Base-by-base conservation (phyloP, 441 rosid genomes). In the Mallotus japonicus region DNA sequence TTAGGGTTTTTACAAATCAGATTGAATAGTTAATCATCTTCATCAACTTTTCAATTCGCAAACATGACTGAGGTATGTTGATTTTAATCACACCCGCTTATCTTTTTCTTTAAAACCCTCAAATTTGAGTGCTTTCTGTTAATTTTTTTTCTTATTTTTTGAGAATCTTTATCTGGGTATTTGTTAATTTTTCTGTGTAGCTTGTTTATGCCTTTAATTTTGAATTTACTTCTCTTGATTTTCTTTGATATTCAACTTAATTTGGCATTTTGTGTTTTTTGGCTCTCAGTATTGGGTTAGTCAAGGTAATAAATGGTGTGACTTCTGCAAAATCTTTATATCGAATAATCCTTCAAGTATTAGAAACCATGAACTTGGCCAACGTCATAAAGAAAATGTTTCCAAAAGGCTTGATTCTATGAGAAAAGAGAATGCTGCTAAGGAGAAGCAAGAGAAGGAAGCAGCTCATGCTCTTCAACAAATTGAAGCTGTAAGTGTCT, bases 271-370 rank as follows among this genome's bases (percentile, higher is more conserved):
- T 47, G 14, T 17, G 56, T 24, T 2, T 17, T 57, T 61, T 54
- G 20, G 66, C 5, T 50, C 1, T 44, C 46, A 5, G 32, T 56
- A 84, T 79, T 92, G 99, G 99, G 97, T 94, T 44, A 92, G 97
- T 70, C 97, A 94, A 79, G 97, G 97, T 22, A 94, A 94, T 62
- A 92, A 94, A 84, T 94, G 97, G 97, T 94, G 99, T 32, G 97
- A 95, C 55, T 88, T 89, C 84, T 95, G 99, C 87, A 95, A 94
- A 83, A 88, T 95, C 61, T 95, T 72, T 78, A 73, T 91, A 61
- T 83, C 97, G 61, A 92, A 90, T 77, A 90, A 92, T 70, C 92
- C 90, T 62, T 79, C 94, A 17, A 92, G 97, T 75, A 90, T 95
- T 40, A 84, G 95, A 75, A 94, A 94, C 86, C 99, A 94, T 83